Evolutionary conservation across 2,329 filamentous ascomycete species (phyloP), one percentile per base, ranked within the genome.

Genomic region (Talaromyces rugulosus): DNA sequence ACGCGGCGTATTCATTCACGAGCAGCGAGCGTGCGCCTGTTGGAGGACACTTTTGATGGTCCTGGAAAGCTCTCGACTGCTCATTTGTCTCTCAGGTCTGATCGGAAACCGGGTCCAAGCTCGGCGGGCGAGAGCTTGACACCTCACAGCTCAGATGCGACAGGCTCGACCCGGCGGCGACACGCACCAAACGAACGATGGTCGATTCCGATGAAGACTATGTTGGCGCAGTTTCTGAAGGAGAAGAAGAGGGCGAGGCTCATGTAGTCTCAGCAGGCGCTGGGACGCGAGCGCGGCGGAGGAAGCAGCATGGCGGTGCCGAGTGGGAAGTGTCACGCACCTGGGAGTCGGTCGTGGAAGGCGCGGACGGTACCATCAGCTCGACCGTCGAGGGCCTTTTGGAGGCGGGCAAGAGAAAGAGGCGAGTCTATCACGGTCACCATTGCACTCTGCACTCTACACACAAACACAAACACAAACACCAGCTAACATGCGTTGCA

Each of bases 321-420:
- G 75, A 80, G 67, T 80, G 79, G 74, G 78, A 81, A 67, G 78
- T 82, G 44, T 76, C 78, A 30, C 72, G 81, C 66, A 82, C 81
- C 23, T 83, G 81, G 81, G 91, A 94, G 72, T 85, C 85, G 6
- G 85, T 93, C 36, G 85, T 90, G 56, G 91, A 95, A 76, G 88
- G 89, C 23, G 88, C 87, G 50, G 91, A 96, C 77, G 92, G 90
- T 53, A 88, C 87, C 62, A 86, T 96, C 67, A 88, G 87, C 62
- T 85, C 84, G 50, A 83, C 85, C 12, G 84, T 96, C 47, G 87
- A 91, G 66, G 88, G 89, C 27, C 77, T 90, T 33, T 83, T 92
- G 56, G 92, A 96, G 75, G 91, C 91, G 27, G 87, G 90, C 73
- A 96, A 96, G 81, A 87, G 92, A 63, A 88, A 87, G 72, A 82